A percentile compares a stretch with the other conserved stretches of the same genome.
Conservation (phyloP, 164 flowering plant species). For the Macadamia tetraphylla region DNA sequence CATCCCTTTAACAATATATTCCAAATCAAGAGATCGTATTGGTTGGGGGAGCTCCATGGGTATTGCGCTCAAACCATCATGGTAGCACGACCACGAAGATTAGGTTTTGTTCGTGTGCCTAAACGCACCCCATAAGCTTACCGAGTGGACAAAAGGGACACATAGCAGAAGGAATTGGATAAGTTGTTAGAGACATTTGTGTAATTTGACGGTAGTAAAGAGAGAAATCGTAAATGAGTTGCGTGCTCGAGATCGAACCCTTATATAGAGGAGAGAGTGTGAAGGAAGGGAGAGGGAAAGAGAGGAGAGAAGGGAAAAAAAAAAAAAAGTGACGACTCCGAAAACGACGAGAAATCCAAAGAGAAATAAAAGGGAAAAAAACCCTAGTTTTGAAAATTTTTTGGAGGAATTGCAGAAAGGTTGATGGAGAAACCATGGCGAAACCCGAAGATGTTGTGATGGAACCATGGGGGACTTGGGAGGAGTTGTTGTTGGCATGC, state of each 20-base stretch:
- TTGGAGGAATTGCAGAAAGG: conserved; percentile 3
- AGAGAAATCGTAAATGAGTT: not conserved
- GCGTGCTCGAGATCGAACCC: not conserved
- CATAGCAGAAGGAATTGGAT: no score
- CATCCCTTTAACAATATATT: no score
- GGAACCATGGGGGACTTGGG: conserved; percentile 75
- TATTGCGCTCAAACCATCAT: no score
- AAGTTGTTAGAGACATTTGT: not conserved
- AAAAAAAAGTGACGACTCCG: not conserved
- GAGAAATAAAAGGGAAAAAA: not conserved
- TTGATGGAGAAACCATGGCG: conserved; percentile 12
- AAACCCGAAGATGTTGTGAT: conserved; percentile 10
- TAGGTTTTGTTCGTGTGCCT: no score
- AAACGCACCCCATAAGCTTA: no score
- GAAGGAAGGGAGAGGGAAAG: not conserved
- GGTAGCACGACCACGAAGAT: no score
- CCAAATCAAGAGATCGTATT: no score
- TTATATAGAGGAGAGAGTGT: not conserved
- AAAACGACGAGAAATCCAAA: not conserved
- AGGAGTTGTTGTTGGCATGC: conserved; percentile 77
- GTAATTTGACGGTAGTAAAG: no score
- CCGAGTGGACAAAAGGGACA: no score
- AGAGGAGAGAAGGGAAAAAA: not conserved
- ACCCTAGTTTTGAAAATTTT: conserved; percentile 15
- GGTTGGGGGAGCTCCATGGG: no score